Base-by-base conservation (phyloP, 2,329 filamentous ascomycete genomes). In the Colletotrichum gigasporum region DNA sequence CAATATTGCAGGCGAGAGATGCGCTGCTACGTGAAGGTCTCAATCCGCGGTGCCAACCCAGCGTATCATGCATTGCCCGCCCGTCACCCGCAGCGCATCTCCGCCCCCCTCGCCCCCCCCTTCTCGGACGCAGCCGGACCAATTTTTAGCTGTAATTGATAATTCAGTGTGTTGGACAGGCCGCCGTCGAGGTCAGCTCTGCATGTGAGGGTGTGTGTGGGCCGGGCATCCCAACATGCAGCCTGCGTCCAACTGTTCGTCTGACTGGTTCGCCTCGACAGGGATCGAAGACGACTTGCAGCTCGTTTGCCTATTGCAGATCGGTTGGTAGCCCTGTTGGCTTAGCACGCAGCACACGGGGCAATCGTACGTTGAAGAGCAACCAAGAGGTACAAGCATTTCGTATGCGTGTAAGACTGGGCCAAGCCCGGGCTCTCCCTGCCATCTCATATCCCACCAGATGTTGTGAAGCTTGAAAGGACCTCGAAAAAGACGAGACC, bases 371-470 rank as follows among this genome's bases (percentile, higher is more conserved):
- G 44, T 61, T 44, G 54, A 26, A n/a, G n/a, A n/a, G n/a, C n/a
- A n/a, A n/a, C n/a, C n/a, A n/a, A n/a, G n/a, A n/a, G 26, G 12
- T 41, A 34, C 51, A 39, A 12, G 41, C 24, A 22, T 34, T n/a
- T 56, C 14, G n/a, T 39, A 56, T 61, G 58, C 41, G 52, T 28
- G 59, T 62, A 35, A 62, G 59, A 62, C 54, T 20, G 26, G 24
- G 58, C 51, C 52, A n/a, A n/a, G n/a, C n/a, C n/a, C n/a, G n/a
- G n/a, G n/a, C n/a, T 14, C 30, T 42, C 18, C 35, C 11, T 4
- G n/a, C 20, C 14, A 35, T 32, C 52, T 50, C 20, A 37, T 41
- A 53, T 50, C 28, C n/a, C n/a, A n/a, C n/a, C n/a, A 37, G 52
- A 62, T 14, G 12, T 35, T 20, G 42, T 16, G 20, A 28, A 22